Evolutionary conservation across 148 eudicot genomes (phyloP).

Genomic region (Spergularia marina): DNA sequence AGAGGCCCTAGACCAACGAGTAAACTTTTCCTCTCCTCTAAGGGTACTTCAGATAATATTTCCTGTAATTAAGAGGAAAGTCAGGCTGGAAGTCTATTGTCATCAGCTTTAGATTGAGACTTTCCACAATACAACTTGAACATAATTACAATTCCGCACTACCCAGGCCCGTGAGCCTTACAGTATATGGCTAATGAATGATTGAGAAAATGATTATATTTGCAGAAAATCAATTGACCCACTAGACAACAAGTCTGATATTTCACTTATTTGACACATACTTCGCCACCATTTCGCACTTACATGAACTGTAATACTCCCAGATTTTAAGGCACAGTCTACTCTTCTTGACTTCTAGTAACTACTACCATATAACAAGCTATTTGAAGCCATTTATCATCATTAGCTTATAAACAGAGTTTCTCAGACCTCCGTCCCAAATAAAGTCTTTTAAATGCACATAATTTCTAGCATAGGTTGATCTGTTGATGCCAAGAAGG

Average conservation of each 20-base stretch:
- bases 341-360: not conserved
- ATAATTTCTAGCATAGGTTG: not conserved
- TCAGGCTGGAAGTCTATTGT: not conserved
- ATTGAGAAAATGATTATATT: not conserved
- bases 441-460: not conserved
- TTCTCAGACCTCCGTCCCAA: not conserved
- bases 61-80: slow-evolving; percentile 41
- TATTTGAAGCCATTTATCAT: not conserved
- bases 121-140: not conserved
- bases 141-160: not conserved
- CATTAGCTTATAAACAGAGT: not conserved
- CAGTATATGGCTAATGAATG: not conserved
- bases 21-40: slow-evolving; percentile 51
- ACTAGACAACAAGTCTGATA: slow-evolving; percentile 3
- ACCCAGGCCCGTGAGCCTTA: not conserved
- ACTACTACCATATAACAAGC: not conserved
- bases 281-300: not conserved
- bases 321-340: not conserved
- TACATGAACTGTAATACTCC: not conserved
- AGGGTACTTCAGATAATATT: slow-evolving; percentile 77
- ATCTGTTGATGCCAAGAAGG: not conserved
- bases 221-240: not conserved
- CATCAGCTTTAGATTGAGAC: not conserved
- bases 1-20: slow-evolving; percentile 53
- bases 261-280: not conserved